phyloP scores from a whole-genome alignment of 2,329 filamentous ascomycete genomes.

The Beauveria scarabaeidicola region DNA sequence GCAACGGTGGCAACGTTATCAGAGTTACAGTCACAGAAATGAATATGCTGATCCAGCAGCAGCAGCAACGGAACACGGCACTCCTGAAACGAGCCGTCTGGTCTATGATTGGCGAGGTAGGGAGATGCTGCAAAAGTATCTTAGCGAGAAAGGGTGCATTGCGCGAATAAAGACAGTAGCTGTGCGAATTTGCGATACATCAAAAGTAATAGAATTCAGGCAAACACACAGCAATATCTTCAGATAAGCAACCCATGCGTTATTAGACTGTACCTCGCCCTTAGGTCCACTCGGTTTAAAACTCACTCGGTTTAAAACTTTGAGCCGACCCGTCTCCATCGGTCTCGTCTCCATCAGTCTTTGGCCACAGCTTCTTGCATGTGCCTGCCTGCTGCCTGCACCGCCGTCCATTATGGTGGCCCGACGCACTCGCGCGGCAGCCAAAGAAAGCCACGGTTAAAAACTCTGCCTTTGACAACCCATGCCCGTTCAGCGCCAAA shows the following conservation, averaged over 20 bases:
- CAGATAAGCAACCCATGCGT: too few species aligned
- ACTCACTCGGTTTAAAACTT: conserved; percentile 9
- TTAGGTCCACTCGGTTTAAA: background rate
- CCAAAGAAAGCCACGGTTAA: background rate
- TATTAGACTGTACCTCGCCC: background rate
- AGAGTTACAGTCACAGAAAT: background rate
- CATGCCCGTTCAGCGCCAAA: background rate
- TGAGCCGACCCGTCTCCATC: conserved; percentile 1
- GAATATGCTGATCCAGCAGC: background rate
- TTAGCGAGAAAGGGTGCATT: too few species aligned
- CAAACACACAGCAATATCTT: too few species aligned
- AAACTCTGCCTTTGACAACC: conserved; percentile 1
- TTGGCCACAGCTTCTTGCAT: background rate
- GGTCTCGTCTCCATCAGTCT: background rate
- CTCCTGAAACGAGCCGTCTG: background rate
- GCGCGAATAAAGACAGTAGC: too few species aligned
- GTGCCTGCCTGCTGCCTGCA: background rate
- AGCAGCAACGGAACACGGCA: too few species aligned
- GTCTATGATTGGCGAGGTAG: background rate
- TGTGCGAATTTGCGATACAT: too few species aligned
- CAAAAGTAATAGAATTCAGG: too few species aligned
- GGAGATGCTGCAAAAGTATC: background rate
- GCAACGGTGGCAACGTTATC: background rate
- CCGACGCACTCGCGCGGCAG: background rate
- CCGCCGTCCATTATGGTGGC: background rate